Percentiles rank a stretch among this genome's conserved stretches.
Conservation (phyloP, 176 grass and related monocot species). For the Eleusine indica region DNA sequence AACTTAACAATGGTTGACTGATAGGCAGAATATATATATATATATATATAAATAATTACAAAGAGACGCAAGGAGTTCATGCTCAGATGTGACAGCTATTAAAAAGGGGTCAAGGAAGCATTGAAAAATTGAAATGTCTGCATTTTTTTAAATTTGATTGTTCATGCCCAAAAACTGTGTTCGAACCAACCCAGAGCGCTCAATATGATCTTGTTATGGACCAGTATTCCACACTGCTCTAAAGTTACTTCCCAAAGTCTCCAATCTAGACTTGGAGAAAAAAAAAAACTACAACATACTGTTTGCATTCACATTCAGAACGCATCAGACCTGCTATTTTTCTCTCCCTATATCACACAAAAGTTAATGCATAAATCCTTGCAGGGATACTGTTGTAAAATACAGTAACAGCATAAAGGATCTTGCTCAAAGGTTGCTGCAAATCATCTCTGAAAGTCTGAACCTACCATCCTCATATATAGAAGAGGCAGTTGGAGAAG, state of each 20-base stretch:
- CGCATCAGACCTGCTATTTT: neutral
- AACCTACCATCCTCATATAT: slow-evolving; percentile 68
- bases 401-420: slow-evolving; percentile 75
- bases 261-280: neutral
- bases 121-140: slow-evolving; percentile 11
- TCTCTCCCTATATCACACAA: neutral
- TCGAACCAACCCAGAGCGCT: neutral
- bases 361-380: slow-evolving; percentile 19
- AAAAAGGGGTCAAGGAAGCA: neutral
- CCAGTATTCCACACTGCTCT: neutral
- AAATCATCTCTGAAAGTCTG: slow-evolving; percentile 69
- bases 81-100: slow-evolving; percentile 4
- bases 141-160: slow-evolving; percentile 20
- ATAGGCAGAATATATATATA: neutral
- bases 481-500: slow-evolving; percentile 82
- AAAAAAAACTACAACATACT: neutral
- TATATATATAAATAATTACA: neutral
- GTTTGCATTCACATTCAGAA: slow-evolving; percentile 3
- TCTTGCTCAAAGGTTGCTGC: slow-evolving; percentile 73
- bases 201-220: neutral
- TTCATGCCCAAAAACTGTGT: neutral
- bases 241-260: neutral
- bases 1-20: neutral
- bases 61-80: neutral
- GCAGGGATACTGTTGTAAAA: slow-evolving; percentile 74